Evolutionary conservation across 2,329 filamentous ascomycete genomes (phyloP).

Genomic region (Xylaria sp.): DNA sequence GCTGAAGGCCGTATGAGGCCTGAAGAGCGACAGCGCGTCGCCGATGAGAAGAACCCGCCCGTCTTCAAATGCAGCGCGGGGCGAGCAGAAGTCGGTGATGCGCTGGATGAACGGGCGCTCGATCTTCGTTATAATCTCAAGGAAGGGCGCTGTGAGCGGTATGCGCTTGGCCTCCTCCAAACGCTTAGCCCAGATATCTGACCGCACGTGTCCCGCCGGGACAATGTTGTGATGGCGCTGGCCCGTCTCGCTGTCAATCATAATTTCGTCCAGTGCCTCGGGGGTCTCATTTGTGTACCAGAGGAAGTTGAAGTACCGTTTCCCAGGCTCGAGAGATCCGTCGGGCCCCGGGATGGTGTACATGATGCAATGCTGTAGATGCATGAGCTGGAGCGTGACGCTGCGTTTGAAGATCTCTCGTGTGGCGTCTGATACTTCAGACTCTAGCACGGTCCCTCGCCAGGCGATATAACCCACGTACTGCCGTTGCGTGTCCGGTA

Average conservation of each 20-base stretch:
- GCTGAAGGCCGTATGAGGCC: conserved; percentile 5
- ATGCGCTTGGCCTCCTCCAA: neutral
- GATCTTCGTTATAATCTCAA: conserved; percentile 38
- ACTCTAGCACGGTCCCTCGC: conserved; percentile 33
- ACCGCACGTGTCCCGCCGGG: conserved; percentile 12
- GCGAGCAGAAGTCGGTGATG: conserved; percentile 39
- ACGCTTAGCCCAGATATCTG: conserved; percentile 15
- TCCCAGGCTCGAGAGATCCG: conserved; percentile 27
- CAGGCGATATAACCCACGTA: conserved; percentile 37
- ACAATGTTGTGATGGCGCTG: conserved; percentile 30
- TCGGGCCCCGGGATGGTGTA: conserved; percentile 32
- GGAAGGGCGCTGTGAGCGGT: conserved; percentile 1
- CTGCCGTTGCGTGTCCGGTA: conserved; percentile 14
- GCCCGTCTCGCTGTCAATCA: conserved; percentile 22
- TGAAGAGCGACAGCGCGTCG: conserved; percentile 26
- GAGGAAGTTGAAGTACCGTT: conserved; percentile 32
- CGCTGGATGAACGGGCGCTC: conserved; percentile 39
- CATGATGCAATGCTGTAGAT: conserved; percentile 28
- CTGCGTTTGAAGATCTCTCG: conserved; percentile 8
- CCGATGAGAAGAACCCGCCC: conserved; percentile 38
- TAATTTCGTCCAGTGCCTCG: conserved; percentile 17
- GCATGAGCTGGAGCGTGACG: neutral
- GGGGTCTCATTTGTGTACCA: conserved; percentile 37
- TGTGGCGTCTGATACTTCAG: conserved; percentile 24
- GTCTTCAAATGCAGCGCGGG: conserved; percentile 33